Evolutionary conservation across 2,329 filamentous ascomycete species (phyloP).

Genomic region (Cryphonectria japonica): DNA sequence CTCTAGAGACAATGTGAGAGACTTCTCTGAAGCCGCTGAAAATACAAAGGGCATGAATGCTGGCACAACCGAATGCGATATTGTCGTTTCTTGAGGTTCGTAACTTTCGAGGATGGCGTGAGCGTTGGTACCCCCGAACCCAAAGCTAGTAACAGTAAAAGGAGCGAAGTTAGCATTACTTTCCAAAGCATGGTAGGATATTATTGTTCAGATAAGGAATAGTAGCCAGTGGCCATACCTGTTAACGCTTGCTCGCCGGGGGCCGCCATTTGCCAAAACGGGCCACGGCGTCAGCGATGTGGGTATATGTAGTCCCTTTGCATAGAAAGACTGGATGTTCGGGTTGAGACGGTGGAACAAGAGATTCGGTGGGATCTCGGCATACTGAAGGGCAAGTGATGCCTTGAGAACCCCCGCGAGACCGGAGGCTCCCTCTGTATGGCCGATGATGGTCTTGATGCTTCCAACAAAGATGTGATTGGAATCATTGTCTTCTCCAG

Average conservation of each 20-base stretch:
- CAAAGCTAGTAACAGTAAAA: conserved; percentile 29
- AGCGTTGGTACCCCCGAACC: conserved; percentile 20
- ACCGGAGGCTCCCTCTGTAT: conserved; percentile 46
- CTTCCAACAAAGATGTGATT: conserved; percentile 9
- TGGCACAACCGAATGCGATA: too few relatives aligned
- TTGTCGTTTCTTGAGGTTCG: background rate
- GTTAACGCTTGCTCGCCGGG: conserved; percentile 18
- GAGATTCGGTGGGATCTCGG: conserved; percentile 41
- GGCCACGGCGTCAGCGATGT: too few relatives aligned
- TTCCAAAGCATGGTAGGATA: too few relatives aligned
- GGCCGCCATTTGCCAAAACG: too few relatives aligned
- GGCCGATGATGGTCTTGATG: conserved; percentile 42
- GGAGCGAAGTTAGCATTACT: too few relatives aligned
- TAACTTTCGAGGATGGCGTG: conserved; percentile 17
- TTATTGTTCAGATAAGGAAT: too few relatives aligned
- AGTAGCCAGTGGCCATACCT: background rate
- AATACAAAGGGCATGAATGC: conserved; percentile 34
- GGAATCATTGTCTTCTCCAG: background rate
- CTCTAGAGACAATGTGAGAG: too few relatives aligned
- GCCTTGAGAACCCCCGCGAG: conserved; percentile 46
- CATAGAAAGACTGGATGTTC: conserved; percentile 3
- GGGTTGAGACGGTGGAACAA: conserved; percentile 41
- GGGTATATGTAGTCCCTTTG: too few relatives aligned
- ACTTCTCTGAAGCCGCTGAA: conserved; percentile 37
- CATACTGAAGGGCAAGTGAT: conserved; percentile 41